Conservation (phyloP, 345 rosid species). For the Camelina sativa region DNA sequence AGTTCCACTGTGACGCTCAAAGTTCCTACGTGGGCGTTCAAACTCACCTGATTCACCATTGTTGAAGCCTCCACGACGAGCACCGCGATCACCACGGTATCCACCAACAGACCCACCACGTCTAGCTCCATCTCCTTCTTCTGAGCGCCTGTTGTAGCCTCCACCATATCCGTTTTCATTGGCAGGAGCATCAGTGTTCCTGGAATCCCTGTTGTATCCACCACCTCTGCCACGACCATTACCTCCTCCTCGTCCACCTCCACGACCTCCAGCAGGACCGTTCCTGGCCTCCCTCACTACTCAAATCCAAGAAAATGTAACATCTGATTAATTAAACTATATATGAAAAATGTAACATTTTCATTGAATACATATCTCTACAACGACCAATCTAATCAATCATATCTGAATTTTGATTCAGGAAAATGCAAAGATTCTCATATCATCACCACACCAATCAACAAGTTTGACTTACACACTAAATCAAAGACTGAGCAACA, state of each 20-base stretch:
- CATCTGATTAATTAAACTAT: neutral
- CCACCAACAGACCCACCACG: slow-evolving; percentile 61
- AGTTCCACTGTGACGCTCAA: slow-evolving; percentile 87
- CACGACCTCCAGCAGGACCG: slow-evolving; percentile 54
- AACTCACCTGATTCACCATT: slow-evolving; percentile 74
- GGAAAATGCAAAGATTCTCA: neutral
- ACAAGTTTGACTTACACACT: slow-evolving; percentile 14
- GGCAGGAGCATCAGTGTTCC: slow-evolving; percentile 52
- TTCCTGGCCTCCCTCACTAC: slow-evolving; percentile 71
- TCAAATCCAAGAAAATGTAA: neutral
- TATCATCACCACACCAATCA: neutral
- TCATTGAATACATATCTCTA: neutral
- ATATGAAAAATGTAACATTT: neutral
- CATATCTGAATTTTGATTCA: neutral
- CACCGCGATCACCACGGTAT: slow-evolving; percentile 65
- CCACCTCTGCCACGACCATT: slow-evolving; percentile 48
- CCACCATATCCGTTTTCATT: slow-evolving; percentile 53
- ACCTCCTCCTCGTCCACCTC: slow-evolving; percentile 49
- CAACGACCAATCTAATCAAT: neutral
- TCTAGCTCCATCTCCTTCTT: slow-evolving; percentile 67
- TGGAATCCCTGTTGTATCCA: slow-evolving; percentile 62
- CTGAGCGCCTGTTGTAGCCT: slow-evolving; percentile 54
- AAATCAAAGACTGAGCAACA: slow-evolving; percentile 9
- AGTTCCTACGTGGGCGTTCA: slow-evolving; percentile 67
- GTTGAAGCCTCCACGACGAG: slow-evolving; percentile 66